Base-by-base conservation (phyloP, 2,329 filamentous ascomycete species). In the Leptoxyphium fumago region DNA sequence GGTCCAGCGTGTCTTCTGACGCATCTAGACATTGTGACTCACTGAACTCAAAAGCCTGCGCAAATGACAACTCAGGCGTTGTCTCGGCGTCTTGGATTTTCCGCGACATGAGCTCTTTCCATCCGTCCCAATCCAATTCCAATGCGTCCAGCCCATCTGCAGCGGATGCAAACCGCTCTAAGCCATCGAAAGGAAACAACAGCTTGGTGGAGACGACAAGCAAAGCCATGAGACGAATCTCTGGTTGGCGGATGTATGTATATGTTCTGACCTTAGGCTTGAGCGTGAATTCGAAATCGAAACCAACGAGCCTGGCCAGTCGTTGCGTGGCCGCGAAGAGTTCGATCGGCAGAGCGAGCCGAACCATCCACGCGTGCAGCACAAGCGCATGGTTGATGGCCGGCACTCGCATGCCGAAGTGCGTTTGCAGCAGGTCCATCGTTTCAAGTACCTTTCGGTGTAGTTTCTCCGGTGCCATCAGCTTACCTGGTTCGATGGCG, bases 191-290 rank as follows among this genome's bases (percentile, higher is more conserved):
- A 0, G 89, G 85, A 53, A 85, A 87, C 15, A 82, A 69, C 2
- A 94, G 61, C 54, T 95, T 95, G 2, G 82, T 78, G 3, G 82
- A 77, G 11, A 94, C 71, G 2, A 94, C 67, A 2, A 94, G 61
- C 2, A 85, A 66, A 3, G 79, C 71, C 44, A 86, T 69, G 1
- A 95, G 65, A 38, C 83, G 74, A 5, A 84, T 68, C 55, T 96
- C 91, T 0, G 91, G 86, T 48, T 82, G 73, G 42, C 77, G 69
- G 13, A 79, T 63, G 8, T 73, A 63, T 21, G 63, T 46, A 69
- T 63, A 47, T 64, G 63, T 43, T 49, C 45, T 56, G 43, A 11
- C 57, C 47, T 48, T 42, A 61, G 57, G 28, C 62, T 65, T 3
- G 2, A 40, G 18, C 13, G 36, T 47, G 49, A 81, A 82, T 1